Conservation (phyloP, 192 early-diverging fungal species). For the Podila minutissima region DNA sequence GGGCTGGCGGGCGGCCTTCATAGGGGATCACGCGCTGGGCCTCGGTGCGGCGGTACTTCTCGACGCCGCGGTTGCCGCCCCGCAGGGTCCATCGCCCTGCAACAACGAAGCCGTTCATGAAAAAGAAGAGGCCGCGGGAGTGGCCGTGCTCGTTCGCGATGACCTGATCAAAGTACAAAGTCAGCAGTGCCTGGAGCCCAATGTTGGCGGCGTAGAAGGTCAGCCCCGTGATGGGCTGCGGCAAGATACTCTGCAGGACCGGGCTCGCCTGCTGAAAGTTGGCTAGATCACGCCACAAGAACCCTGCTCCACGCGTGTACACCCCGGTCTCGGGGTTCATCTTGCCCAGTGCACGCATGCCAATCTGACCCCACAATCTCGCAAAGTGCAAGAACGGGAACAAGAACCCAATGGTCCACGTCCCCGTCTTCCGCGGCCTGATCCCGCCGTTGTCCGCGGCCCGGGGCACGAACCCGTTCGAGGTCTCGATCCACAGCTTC, state of each 20-base stretch:
- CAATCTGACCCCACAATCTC: conserved; percentile 73
- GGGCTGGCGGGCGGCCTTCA: conserved; percentile 12
- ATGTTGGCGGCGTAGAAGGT: conserved; percentile 65
- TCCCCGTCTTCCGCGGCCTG: conserved; percentile 23
- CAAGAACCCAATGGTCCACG: conserved; percentile 33
- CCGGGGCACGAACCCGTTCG: neutral
- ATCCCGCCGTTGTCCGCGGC: neutral
- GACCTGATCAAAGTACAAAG: conserved; percentile 78
- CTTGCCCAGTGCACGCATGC: conserved; percentile 23
- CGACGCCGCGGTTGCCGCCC: conserved; percentile 23
- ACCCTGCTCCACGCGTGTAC: conserved; percentile 67
- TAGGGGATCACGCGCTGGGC: conserved; percentile 38
- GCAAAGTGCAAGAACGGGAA: conserved; percentile 65
- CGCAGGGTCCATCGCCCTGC: conserved; percentile 49
- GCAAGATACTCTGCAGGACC: conserved; percentile 52
- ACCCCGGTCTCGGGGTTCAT: conserved; percentile 56
- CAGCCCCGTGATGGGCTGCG: conserved; percentile 58
- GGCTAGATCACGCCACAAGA: conserved; percentile 56
- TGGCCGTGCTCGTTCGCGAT: conserved; percentile 78
- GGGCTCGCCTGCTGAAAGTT: conserved; percentile 19
- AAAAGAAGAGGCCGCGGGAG: conserved; percentile 59
- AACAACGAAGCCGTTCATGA: conserved; percentile 64
- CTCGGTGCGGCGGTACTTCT: conserved; percentile 50
- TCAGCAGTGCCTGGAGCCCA: conserved; percentile 59
- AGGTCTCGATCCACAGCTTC: conserved; percentile 52